phyloP scores from a whole-genome alignment of 352 stramenopile genomes.

The Phytophthora constricta region DNA sequence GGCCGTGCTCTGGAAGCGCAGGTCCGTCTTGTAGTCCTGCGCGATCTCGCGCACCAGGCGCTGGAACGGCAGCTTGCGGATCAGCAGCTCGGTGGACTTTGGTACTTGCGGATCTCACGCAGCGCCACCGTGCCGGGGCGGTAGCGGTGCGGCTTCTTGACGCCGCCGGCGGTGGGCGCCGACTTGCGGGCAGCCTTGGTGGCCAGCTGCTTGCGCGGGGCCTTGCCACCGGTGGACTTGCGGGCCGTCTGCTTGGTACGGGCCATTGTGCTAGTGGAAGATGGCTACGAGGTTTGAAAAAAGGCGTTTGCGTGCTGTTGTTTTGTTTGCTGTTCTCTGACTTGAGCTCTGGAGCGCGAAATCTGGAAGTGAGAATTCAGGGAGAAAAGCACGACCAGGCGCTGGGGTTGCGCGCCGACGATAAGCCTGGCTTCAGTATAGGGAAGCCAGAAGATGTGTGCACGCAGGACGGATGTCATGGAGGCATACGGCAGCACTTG shows the following conservation, averaged over 20 bases:
- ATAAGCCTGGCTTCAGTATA: neutral
- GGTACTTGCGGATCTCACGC: conserved; percentile 95
- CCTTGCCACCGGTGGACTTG: conserved; percentile 93
- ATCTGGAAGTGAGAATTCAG: neutral
- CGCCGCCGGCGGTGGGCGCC: conserved; percentile 83
- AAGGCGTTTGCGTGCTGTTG: neutral
- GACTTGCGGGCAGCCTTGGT: conserved; percentile 90
- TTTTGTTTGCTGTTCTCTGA: neutral
- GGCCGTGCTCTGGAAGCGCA: conserved; percentile 94
- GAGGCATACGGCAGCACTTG: neutral
- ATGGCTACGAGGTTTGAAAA: conserved; percentile 1
- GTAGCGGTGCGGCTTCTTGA: conserved; percentile 85
- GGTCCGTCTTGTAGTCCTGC: conserved; percentile 95
- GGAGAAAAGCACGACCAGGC: conserved; percentile 1
- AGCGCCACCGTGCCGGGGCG: conserved; percentile 81
- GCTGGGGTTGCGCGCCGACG: neutral
- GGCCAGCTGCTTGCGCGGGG: conserved; percentile 92
- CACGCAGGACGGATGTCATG: neutral
- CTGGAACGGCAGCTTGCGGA: conserved; percentile 95
- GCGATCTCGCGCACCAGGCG: conserved; percentile 93
- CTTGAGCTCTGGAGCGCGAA: neutral
- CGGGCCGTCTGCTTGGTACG: conserved; percentile 96
- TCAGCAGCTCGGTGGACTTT: conserved; percentile 94
- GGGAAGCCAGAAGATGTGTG: neutral
- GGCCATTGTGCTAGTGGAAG: conserved; percentile 61